Base-by-base conservation (phyloP, 768 basidiomycete genomes). In the Chalciporus piperatus region DNA sequence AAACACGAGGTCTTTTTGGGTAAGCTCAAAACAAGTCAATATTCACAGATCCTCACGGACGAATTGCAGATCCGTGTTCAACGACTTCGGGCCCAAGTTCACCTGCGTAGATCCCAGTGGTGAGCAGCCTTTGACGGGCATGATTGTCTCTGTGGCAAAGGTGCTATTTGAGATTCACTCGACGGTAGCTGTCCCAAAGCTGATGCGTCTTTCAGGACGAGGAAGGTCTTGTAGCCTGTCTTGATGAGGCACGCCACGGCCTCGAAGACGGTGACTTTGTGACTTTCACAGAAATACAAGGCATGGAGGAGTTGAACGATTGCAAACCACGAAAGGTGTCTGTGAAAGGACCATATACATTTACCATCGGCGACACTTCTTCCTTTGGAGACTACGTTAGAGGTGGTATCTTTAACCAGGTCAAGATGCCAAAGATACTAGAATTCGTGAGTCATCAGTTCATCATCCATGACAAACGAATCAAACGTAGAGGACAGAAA, bases 201-300 rank as follows among this genome's bases (percentile, higher is more conserved):
- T 49, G 46, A 48, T 14, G 40, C 19, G 28, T 50, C 22, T 19
- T 13, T 11, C 51, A 96, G 92, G 87, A 85, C 54, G 75, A 78
- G 41, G 93, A 97, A 47, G 95, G 88, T n/a, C 71, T 98, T 19
- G 96, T 98, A 7, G 97, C 96, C 11, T 97, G 94, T 67, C 74
- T 98, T 52, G 97, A 99, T 59, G 97, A 99, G 74, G 89, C 96
- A 11, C 83, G 97, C 52, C 97, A 98, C 68, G 97, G 97, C 17
- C 80, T 99, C n/a, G 94, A 98, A 68, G 97, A 98, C 67, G 97
- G 97, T 14, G 93, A 98, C 65, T 98, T 86, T 62, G 95, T 98
- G 20, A 95, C 97, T 5, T 98, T 99, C 74, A 80, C 83, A 16
- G 97, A 99, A 72, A 84, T 99, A 22, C 87, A 95, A 70, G 97